Evolutionary conservation across 1,139 yeast species (phyloP).

Genomic region (Spathaspora sp.): DNA sequence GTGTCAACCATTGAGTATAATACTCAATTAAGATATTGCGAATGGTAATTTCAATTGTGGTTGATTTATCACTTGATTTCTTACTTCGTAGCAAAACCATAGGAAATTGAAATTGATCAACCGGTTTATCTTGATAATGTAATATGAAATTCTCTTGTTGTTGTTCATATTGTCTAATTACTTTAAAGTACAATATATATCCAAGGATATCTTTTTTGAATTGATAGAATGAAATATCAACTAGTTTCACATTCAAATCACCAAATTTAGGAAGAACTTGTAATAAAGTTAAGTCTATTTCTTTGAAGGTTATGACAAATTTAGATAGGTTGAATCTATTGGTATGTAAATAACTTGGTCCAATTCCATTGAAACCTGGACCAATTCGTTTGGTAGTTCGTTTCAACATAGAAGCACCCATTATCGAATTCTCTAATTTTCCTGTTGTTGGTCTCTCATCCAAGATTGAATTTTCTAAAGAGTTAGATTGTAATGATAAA

Average conservation of each 20-base stretch:
- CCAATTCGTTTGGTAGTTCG: constrained; percentile 4
- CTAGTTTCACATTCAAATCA: constrained; percentile 26
- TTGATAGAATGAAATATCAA: constrained; percentile 28
- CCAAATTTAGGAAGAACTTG: constrained; percentile 47
- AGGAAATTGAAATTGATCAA: constrained; percentile 18
- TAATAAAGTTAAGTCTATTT: constrained; percentile 23
- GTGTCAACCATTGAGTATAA: constrained; percentile 54
- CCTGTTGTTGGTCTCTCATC: constrained; percentile 5
- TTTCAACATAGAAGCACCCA: constrained; percentile 7
- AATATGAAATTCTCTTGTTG: constrained; percentile 29
- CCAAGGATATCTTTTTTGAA: constrained; percentile 34
- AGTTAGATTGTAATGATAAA: constrained; percentile 19
- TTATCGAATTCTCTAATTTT: constrained; percentile 9
- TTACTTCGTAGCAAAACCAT: constrained; percentile 20
- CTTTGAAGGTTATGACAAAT: constrained; percentile 24
- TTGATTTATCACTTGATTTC: constrained; percentile 20
- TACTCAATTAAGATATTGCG: constrained; percentile 49
- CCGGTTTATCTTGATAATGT: constrained; percentile 24
- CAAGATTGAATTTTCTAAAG: constrained; percentile 17
- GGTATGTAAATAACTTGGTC: constrained; percentile 4
- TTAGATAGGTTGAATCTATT: constrained; percentile 14
- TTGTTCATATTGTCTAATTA: constrained; percentile 18
- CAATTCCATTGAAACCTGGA: constrained; percentile 8
- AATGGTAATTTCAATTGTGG: constrained; percentile 36
- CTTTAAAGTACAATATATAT: constrained; percentile 21